These are phyloP conservation scores for Malus domestica DNA, from an alignment of 306 rosid species.

Conservation along the genomic window ASM211411v1 NC_041797.1:14497001-14497500, in stretches of 20 bases:
- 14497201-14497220: slow-evolving; percentile 51
- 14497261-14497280: slow-evolving; percentile 75
- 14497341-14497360: slow-evolving; percentile 62
- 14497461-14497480: neutral
- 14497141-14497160: slow-evolving; percentile 55
- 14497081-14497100: slow-evolving; percentile 32
- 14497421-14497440: slow-evolving; percentile 37
- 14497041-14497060: no score
- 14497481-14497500: slow-evolving; percentile 16
- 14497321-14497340: slow-evolving; percentile 53
- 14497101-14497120: slow-evolving; percentile 66
- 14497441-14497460: slow-evolving; percentile 38
- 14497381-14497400: slow-evolving; percentile 64
- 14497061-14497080: neutral
- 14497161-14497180: slow-evolving; percentile 76
- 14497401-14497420: slow-evolving; percentile 52
- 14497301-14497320: slow-evolving; percentile 51
- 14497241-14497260: slow-evolving; percentile 50
- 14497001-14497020: neutral
- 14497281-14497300: slow-evolving; percentile 60
- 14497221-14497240: slow-evolving; percentile 45
- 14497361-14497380: slow-evolving; percentile 81
- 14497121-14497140: slow-evolving; percentile 63
- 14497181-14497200: slow-evolving; percentile 75
- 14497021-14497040: neutral